Percentiles rank a stretch among this genome's conserved stretches.
phyloP scores from a whole-genome alignment of 169 alveolate species.

The Plasmodium yoelii region DNA sequence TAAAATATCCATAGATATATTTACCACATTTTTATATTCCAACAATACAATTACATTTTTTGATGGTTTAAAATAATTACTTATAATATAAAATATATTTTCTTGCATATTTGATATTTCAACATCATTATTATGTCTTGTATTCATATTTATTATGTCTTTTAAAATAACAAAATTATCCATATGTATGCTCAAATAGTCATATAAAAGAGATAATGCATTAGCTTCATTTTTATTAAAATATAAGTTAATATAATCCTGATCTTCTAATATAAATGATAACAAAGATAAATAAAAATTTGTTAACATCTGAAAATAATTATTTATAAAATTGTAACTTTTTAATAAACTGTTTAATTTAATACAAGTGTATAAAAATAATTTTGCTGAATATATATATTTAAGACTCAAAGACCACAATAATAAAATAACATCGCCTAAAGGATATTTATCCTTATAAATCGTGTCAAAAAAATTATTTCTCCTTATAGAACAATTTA shows the following conservation, averaged over 20 bases:
- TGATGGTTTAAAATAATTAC: conserved; percentile 5
- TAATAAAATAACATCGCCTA: conserved; percentile 33
- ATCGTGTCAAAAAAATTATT: neutral
- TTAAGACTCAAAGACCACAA: conserved; percentile 70
- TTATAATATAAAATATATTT: conserved; percentile 19
- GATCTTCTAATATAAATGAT: conserved; percentile 47
- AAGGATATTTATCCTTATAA: conserved; percentile 3
- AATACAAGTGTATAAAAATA: conserved; percentile 32
- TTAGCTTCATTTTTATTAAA: conserved; percentile 62
- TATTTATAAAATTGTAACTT: neutral
- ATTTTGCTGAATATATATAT: conserved; percentile 66
- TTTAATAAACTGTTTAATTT: conserved; percentile 24
- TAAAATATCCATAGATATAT: conserved; percentile 70
- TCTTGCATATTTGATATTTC: conserved; percentile 57
- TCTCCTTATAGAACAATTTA: neutral
- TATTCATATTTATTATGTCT: conserved; percentile 44
- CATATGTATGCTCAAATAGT: conserved; percentile 12
- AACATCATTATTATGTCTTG: conserved; percentile 51
- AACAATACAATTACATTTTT: conserved; percentile 8
- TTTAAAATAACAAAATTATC: conserved; percentile 14
- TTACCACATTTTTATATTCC: conserved; percentile 41
- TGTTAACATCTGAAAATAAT: conserved; percentile 32
- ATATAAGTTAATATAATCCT: conserved; percentile 25
- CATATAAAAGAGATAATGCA: conserved; percentile 27
- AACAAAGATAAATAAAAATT: conserved; percentile 62